These are phyloP conservation scores for Tirmania nivea DNA, from an alignment of 495 filamentous ascomycete genomes.

Conservation along the genomic window DNA sequence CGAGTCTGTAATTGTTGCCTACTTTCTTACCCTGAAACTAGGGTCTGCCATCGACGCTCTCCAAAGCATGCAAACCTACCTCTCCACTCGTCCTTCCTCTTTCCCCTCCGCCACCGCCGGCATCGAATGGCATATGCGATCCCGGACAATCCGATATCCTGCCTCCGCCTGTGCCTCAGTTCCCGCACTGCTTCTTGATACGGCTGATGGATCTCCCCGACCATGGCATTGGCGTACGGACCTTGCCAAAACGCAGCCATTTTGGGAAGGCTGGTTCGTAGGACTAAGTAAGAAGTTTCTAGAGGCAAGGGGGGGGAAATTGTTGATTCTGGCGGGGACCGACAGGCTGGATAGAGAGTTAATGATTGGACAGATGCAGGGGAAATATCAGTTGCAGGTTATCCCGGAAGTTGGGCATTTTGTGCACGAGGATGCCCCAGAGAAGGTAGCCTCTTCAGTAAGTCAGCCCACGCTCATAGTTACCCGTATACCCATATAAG, in stretches of 20 bases:
- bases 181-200: slow-evolving; percentile 43
- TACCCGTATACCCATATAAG: too few species aligned
- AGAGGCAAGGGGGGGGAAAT: slow-evolving; percentile 59
- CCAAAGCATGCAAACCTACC: slow-evolving; percentile 78
- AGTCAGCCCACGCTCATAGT: slow-evolving; percentile 1
- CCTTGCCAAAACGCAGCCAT: slow-evolving; percentile 61
- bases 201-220: slow-evolving; percentile 18
- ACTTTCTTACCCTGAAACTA: slow-evolving; percentile 21
- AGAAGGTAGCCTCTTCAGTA: slow-evolving; percentile 52
- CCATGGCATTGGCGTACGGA: slow-evolving; percentile 75
- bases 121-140: slow-evolving; percentile 85
- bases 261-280: slow-evolving; percentile 86
- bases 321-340: slow-evolving; percentile 78
- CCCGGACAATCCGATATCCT: slow-evolving; percentile 68
- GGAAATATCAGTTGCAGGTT: slow-evolving; percentile 88
- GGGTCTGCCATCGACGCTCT: slow-evolving; percentile 53
- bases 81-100: slow-evolving; percentile 56
- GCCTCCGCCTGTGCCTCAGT: slow-evolving; percentile 66
- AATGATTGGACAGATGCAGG: slow-evolving; percentile 70
- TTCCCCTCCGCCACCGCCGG: slow-evolving; percentile 56
- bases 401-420: slow-evolving; percentile 93
- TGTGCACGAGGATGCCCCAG: slow-evolving; percentile 82
- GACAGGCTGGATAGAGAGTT: slow-evolving; percentile 85
- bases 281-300: slow-evolving; percentile 81
- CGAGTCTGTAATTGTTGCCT: background rate